phyloP scores from a whole-genome alignment of 2,329 filamentous ascomycete genomes.

The Pseudogymnoascus sp. region DNA sequence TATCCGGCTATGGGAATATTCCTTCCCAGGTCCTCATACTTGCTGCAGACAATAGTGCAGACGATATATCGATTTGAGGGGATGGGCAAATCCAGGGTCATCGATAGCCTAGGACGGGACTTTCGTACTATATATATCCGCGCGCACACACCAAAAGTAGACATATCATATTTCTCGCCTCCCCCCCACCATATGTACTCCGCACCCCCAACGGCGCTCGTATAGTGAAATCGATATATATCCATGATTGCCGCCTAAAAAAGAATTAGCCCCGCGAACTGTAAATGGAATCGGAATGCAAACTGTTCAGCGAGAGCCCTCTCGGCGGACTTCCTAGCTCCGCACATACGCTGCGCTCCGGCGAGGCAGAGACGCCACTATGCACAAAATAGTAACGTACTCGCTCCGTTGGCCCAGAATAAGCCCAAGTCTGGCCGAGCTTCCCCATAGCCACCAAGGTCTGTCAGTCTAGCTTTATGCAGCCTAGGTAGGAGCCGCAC shows the following conservation, averaged over 20 bases:
- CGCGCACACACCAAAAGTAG: background rate
- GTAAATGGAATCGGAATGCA: background rate
- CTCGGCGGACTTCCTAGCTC: background rate
- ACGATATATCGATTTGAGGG: background rate
- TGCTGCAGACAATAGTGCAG: background rate
- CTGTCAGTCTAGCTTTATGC: background rate
- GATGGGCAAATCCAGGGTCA: background rate
- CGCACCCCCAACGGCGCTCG: background rate
- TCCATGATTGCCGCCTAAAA: constrained; percentile 6
- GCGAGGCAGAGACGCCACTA: constrained; percentile 3
- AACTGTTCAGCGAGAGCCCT: background rate
- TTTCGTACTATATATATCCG: background rate
- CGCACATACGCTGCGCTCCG: background rate
- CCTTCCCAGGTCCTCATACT: background rate
- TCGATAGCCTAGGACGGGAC: background rate
- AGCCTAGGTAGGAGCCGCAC: background rate
- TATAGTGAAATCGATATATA: background rate
- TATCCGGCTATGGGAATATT: background rate
- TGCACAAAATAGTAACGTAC: background rate
- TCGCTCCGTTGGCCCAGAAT: background rate
- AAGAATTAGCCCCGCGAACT: background rate
- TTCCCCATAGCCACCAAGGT: constrained; percentile 3
- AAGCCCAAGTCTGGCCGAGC: constrained; percentile 2
- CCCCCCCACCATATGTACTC: background rate
- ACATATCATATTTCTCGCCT: background rate